These are phyloP conservation scores for Russula abietina DNA, from an alignment of 768 basidiomycete genomes.

Conservation along the genomic window DNA sequence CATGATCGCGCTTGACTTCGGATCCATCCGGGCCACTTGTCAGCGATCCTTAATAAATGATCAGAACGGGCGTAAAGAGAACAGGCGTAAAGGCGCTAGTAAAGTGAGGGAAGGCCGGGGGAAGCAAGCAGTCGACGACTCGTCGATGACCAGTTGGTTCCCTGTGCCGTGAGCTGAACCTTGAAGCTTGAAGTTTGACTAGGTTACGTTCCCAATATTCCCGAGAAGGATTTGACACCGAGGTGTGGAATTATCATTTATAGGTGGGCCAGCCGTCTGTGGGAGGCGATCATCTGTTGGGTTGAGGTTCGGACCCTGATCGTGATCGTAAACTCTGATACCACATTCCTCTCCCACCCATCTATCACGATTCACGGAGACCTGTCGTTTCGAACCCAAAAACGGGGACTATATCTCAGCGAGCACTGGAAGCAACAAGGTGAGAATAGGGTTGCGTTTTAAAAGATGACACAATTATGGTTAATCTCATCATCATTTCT, in stretches of 20 bases:
- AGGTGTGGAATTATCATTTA: no score
- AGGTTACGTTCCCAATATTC: background rate
- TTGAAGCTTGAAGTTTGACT: conserved; percentile 1
- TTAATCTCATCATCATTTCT: conserved; percentile 1
- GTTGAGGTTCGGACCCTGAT: conserved; percentile 11
- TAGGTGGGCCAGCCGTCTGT: background rate
- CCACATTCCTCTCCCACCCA: background rate
- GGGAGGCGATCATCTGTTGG: background rate
- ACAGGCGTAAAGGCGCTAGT: background rate
- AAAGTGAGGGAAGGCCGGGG: background rate
- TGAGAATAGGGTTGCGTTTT: conserved; percentile 7
- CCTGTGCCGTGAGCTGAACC: conserved; percentile 5
- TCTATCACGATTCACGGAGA: conserved; percentile 11
- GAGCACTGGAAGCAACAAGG: background rate
- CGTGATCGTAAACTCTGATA: conserved; percentile 17
- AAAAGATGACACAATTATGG: background rate
- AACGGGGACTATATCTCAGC: conserved; percentile 1
- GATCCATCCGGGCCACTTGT: conserved; percentile 13
- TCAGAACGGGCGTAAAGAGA: background rate
- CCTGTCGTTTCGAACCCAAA: background rate
- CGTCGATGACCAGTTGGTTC: background rate
- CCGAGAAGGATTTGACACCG: background rate
- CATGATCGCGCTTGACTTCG: conserved; percentile 12
- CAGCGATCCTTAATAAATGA: background rate
- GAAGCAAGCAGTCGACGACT: background rate